Evolutionary conservation across 108 stramenopile species (phyloP).

Genomic region (Cylindrotheca fusiformis): DNA sequence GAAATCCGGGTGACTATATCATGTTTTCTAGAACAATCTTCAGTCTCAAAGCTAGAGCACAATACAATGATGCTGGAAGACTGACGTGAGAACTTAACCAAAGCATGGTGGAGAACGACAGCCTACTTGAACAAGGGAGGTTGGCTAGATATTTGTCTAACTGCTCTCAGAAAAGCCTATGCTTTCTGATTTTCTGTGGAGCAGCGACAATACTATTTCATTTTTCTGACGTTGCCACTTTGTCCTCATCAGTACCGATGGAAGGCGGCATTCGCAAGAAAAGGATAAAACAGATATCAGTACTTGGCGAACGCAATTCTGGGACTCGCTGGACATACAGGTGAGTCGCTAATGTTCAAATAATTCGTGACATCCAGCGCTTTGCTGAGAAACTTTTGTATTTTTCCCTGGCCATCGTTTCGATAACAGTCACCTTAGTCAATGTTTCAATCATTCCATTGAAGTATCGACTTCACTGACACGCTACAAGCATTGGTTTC

Average conservation of each 20-base stretch:
- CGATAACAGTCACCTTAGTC: constrained; percentile 22
- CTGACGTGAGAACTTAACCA: not conserved
- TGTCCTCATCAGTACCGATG: not conserved
- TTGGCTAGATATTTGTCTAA: no score
- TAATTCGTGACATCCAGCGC: not conserved
- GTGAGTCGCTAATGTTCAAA: constrained; percentile 32
- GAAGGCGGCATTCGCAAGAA: not conserved
- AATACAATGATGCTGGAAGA: not conserved
- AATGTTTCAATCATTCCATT: constrained; percentile 36
- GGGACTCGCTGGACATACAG: constrained; percentile 84
- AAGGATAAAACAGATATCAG: constrained; percentile 10
- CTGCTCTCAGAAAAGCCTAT: not conserved
- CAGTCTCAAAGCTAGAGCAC: not conserved
- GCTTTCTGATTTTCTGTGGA: not conserved
- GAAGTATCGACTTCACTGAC: constrained; percentile 50
- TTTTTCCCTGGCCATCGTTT: not conserved
- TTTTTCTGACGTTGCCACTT: not conserved
- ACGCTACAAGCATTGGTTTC: constrained; percentile 89
- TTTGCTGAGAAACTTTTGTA: not conserved
- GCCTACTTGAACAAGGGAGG: not conserved
- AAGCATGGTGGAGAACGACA: not conserved
- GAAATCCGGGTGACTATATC: no score
- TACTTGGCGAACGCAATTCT: constrained; percentile 83
- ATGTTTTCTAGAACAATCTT: not conserved
- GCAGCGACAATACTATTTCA: not conserved